Conservation (phyloP, 805 yeast species). For the Metschnikowia gruessii region DNA sequence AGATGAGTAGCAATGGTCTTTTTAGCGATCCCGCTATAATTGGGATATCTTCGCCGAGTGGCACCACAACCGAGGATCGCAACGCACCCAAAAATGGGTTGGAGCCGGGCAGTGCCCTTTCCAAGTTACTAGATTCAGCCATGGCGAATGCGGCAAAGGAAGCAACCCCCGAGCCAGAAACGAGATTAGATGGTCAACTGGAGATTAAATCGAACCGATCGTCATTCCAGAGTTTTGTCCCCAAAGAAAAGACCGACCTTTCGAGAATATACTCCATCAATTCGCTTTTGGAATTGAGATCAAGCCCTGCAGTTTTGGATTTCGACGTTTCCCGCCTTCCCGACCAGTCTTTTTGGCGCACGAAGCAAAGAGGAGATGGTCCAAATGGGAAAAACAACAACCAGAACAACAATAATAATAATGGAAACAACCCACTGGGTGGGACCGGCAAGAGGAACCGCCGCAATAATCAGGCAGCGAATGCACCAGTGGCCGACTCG, state of each 20-base stretch:
- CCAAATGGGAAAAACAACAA: slow-evolving; percentile 4
- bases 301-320: slow-evolving; percentile 34
- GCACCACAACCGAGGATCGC: neutral
- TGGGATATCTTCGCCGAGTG: slow-evolving; percentile 13
- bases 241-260: slow-evolving; percentile 13
- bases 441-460: slow-evolving; percentile 18
- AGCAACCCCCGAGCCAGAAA: slow-evolving; percentile 36
- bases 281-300: slow-evolving; percentile 29
- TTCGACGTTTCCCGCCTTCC: slow-evolving; percentile 40
- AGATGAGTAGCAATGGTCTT: slow-evolving; percentile 7
- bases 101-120: slow-evolving; percentile 38
- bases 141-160: slow-evolving; percentile 48
- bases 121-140: slow-evolving; percentile 44
- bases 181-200: slow-evolving; percentile 1
- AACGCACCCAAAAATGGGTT: slow-evolving; percentile 10
- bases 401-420: slow-evolving; percentile 1
- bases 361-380: slow-evolving; percentile 21
- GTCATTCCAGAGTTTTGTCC: slow-evolving; percentile 15
- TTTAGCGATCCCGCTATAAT: slow-evolving; percentile 21
- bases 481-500: slow-evolving; percentile 10
- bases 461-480: slow-evolving; percentile 14
- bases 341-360: slow-evolving; percentile 48
- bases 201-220: slow-evolving; percentile 8
- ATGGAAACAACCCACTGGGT: slow-evolving; percentile 1
- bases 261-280: slow-evolving; percentile 28